These are phyloP conservation scores for Volvox africanus DNA, from an alignment of 139 green algal genomes.

Conservation along the genomic window DNA sequence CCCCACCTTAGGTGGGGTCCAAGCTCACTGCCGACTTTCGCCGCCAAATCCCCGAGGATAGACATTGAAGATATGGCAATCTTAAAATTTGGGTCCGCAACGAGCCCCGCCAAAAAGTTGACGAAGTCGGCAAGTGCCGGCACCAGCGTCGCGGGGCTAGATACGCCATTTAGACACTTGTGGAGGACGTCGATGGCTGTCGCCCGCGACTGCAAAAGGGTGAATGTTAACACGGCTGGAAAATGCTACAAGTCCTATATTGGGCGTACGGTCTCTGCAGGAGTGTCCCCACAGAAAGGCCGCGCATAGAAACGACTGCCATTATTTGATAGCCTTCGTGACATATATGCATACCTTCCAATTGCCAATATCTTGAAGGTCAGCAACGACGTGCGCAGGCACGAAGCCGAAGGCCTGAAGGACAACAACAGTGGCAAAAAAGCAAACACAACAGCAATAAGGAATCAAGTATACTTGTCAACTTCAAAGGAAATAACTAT, in stretches of 20 bases:
- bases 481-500: background rate
- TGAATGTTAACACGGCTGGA: background rate
- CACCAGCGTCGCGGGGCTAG: conserved; percentile 58
- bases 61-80: conserved; percentile 80
- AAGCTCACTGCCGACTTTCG: conserved; percentile 66
- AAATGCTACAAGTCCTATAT: background rate
- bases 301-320: background rate
- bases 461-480: background rate
- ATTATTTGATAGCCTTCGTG: background rate
- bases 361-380: conserved; percentile 81
- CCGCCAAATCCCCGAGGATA: conserved; percentile 74
- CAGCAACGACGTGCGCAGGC: conserved; percentile 55
- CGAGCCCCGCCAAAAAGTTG: conserved; percentile 74
- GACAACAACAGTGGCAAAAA: background rate
- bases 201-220: conserved; percentile 50
- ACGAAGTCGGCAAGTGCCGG: conserved; percentile 71
- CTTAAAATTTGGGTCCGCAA: conserved; percentile 89
- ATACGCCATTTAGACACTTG: conserved; percentile 57
- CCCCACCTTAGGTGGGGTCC: conserved; percentile 68
- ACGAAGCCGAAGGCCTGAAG: conserved; percentile 76
- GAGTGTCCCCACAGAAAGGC: background rate
- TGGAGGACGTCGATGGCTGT: conserved; percentile 79
- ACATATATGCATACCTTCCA: conserved; percentile 71
- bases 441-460: background rate
- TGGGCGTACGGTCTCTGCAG: background rate